These are phyloP conservation scores for Debaryomyces castellii DNA, from an alignment of 805 yeast species.

Conservation along the genomic window DNA sequence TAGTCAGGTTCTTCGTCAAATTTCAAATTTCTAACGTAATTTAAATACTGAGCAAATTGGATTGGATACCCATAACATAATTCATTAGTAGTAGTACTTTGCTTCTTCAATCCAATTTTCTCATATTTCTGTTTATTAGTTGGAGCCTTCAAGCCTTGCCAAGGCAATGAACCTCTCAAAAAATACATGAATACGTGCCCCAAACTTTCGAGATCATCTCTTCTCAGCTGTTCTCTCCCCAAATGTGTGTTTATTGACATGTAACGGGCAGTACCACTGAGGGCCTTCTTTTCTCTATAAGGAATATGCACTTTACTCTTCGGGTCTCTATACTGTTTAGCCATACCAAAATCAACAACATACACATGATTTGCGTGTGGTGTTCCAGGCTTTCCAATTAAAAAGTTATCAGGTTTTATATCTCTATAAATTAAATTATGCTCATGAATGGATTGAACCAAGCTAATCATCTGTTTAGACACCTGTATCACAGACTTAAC, in stretches of 20 bases:
- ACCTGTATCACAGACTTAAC: constrained; percentile 90
- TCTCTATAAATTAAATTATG: constrained; percentile 92
- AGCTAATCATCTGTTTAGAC: constrained; percentile 89
- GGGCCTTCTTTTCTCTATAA: constrained; percentile 90
- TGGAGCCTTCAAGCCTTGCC: constrained; percentile 99
- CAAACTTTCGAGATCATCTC: constrained; percentile 94
- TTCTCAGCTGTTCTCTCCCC: constrained; percentile 94
- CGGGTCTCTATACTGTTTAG: constrained; percentile 96
- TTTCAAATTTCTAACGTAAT: constrained; percentile 80
- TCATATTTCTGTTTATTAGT: constrained; percentile 97
- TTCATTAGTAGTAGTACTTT: constrained; percentile 82
- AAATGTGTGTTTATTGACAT: constrained; percentile 97
- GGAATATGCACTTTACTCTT: constrained; percentile 95
- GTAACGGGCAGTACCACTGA: constrained; percentile 98
- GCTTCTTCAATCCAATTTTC: constrained; percentile 94
- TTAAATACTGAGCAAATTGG: constrained; percentile 90
- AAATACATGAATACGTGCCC: constrained; percentile 97
- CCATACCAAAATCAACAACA: constrained; percentile 98
- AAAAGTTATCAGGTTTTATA: constrained; percentile 95
- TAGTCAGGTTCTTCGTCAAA: constrained; percentile 96
- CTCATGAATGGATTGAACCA: constrained; percentile 84
- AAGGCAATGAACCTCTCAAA: constrained; percentile 89
- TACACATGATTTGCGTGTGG: constrained; percentile 83
- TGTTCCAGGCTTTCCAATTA: constrained; percentile 86
- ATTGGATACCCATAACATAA: constrained; percentile 86